Conservation (phyloP, 2,329 filamentous ascomycete genomes). For the Thielaviopsis ethacetica region DNA sequence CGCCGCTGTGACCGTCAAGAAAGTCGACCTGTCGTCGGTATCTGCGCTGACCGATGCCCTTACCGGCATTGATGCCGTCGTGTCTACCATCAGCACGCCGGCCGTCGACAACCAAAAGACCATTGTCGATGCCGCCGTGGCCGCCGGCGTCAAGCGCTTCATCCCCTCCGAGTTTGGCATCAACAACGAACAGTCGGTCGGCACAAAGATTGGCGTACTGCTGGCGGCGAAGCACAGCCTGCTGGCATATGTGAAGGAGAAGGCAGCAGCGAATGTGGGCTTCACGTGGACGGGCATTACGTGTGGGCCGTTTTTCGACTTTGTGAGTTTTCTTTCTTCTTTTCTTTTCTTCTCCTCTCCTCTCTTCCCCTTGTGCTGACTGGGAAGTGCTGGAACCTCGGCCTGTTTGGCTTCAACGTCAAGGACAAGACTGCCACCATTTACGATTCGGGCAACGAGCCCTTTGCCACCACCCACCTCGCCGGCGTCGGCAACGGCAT, state of each 20-base stretch:
- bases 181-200: constrained; percentile 16
- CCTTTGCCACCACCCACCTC: constrained; percentile 33
- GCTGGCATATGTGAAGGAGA: constrained; percentile 24
- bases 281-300: constrained; percentile 34
- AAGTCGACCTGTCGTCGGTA: constrained; percentile 31
- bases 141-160: constrained; percentile 44
- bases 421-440: constrained; percentile 26
- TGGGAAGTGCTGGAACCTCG: constrained; percentile 25
- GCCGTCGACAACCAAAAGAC: constrained; percentile 23
- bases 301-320: constrained; percentile 31
- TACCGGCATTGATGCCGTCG: constrained; percentile 38
- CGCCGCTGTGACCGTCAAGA: constrained; percentile 24
- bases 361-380: too few species aligned
- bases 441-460: constrained; percentile 31
- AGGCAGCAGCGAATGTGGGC: constrained; percentile 20
- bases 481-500: constrained; percentile 30
- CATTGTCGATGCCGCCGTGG: constrained; percentile 41
- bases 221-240: constrained; percentile 31
- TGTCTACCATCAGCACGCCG: constrained; percentile 22
- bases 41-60: constrained; percentile 34
- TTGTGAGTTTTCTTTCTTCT: too few species aligned
- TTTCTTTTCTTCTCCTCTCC: constrained; percentile 23
- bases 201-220: constrained; percentile 24
- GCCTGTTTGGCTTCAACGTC: constrained; percentile 23
- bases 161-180: constrained; percentile 41